Evolutionary conservation across 768 basidiomycete species (phyloP), one percentile per base, ranked within the genome.

Genomic region (Lactarius quietus): DNA sequence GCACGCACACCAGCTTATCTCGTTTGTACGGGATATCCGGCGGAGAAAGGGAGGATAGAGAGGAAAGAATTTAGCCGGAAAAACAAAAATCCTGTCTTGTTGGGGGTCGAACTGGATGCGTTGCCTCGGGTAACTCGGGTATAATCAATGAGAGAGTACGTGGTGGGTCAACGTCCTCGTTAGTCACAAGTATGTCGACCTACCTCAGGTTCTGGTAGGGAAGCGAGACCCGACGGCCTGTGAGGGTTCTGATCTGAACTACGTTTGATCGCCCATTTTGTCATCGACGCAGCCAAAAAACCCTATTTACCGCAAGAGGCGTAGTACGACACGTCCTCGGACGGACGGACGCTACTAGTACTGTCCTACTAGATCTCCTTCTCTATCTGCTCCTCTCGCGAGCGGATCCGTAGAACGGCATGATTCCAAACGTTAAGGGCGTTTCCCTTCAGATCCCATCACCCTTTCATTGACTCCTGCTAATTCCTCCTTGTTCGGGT

Each of bases 21-120:
- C 36, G 53, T 39, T 36, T 39, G 41, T 33, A 57, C 20, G 57
- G 39, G 39, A 62, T 23, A n/a, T 66, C 43, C 6, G 17, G 41
- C 56, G 59, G 28, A 29, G 57, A 62, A 57, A 61, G 43, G 43
- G 38, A 55, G 39, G 52, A 48, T 15, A 58, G 61, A n/a, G 14
- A 29, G 12, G 38, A 48, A 12, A 28, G 64, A 56, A 68, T 66
- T 17, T 55, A 6, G 20, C n/a, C 31, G n/a, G n/a, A n/a, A 35
- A 55, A 31, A 59, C 29, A n/a, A 45, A 31, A 54, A 35, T 6
- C 33, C 31, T 48, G 43, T 45, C 10, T n/a, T n/a, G 41, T n/a
- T 14, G 5, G 28, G 23, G 57, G 23, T 41, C 23, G 51, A 45
- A 9, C 20, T 15, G n/a, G 52, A n/a, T n/a, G n/a, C n/a, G 9